phyloP scores from a whole-genome alignment of 306 rosid genomes.

The Pterocarpus macrocarpus region DNA sequence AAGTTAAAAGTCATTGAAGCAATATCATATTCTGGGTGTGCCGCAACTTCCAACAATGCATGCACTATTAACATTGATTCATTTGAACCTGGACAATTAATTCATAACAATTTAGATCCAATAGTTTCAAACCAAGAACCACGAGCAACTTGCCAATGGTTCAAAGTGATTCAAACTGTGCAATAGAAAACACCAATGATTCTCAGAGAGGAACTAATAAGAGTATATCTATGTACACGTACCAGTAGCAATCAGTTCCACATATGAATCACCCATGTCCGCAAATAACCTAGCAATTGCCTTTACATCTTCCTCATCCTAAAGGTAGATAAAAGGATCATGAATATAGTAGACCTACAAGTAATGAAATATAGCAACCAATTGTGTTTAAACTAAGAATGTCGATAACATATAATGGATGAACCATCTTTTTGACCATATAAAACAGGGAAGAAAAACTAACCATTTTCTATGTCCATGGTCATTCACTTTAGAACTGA shows the following conservation, averaged over 20 bases:
- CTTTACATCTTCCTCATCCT: conserved; percentile 99
- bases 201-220: conserved; percentile 28
- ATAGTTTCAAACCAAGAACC: conserved; percentile 41
- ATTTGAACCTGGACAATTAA: conserved; percentile 74
- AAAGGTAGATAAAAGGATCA: conserved; percentile 46
- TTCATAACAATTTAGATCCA: conserved; percentile 44
- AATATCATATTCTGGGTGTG: conserved; percentile 93
- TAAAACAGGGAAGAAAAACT: conserved; percentile 14
- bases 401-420: background rate
- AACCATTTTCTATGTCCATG: conserved; percentile 24
- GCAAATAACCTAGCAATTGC: conserved; percentile 98
- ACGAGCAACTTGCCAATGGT: conserved; percentile 19
- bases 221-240: conserved; percentile 25
- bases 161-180: conserved; percentile 38
- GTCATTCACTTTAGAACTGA: conserved; percentile 21
- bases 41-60: conserved; percentile 97
- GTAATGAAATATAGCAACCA: conserved; percentile 28
- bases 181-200: conserved; percentile 47
- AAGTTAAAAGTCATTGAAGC: conserved; percentile 97
- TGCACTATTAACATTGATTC: conserved; percentile 91
- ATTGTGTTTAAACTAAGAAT: conserved; percentile 2
- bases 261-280: conserved; percentile 99
- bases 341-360: conserved; percentile 19
- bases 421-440: background rate
- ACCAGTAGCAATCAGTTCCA: conserved; percentile 94